Base-by-base conservation (phyloP, 2,329 filamentous ascomycete species). In the Chaetomium olivaceum region DNA sequence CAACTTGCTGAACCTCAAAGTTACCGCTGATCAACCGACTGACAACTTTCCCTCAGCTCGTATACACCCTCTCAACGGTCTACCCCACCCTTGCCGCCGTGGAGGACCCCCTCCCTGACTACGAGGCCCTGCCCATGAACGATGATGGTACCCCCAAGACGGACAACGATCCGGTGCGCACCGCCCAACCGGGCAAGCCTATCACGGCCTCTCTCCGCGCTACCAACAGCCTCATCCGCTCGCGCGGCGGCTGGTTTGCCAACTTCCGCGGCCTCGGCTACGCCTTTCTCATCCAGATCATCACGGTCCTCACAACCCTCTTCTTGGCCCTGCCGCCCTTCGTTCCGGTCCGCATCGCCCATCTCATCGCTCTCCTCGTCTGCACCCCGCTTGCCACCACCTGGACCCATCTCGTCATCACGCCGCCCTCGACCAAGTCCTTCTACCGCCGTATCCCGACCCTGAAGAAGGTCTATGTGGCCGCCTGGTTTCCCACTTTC, bases 341-440 rank as follows among this genome's bases (percentile, higher is more conserved):
- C 64, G 73, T 78, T 12, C 70, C 65, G 46, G n/a, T 73, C 51
- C 68, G 79, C 48, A 77, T 82, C 65, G 76, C 80, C 64, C 74
- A 80, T 59, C 70, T 88, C 62, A 64, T 90, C 51, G 81, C 86
- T 29, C 82, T 85, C 60, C 76, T 94, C 25, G 76, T 85, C 23
- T 80, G 91, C 36, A 85, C 89, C 46, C 90, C 90, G 73, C 77
- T 94, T 66, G 85, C 87, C 75, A 85, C 93, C 71, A 85, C 87
- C 61, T 97, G 93, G 92, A 91, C 93, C 3, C 92, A 97, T 77
- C 89, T 91, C 73, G 87, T 96, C 75, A 93, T 97, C 74, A 89
- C 91, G 1, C 82, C 87, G 61, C 87, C 88, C 5, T 89, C 85
- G 64, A 74, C 81, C 57, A 84, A 85, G 75, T 80, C 79, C 71